A percentile compares a stretch with the other conserved stretches of the same genome.
Evolutionary conservation across 2,329 filamentous ascomycete species (phyloP).

Genomic region (Calonectria honghensis): DNA sequence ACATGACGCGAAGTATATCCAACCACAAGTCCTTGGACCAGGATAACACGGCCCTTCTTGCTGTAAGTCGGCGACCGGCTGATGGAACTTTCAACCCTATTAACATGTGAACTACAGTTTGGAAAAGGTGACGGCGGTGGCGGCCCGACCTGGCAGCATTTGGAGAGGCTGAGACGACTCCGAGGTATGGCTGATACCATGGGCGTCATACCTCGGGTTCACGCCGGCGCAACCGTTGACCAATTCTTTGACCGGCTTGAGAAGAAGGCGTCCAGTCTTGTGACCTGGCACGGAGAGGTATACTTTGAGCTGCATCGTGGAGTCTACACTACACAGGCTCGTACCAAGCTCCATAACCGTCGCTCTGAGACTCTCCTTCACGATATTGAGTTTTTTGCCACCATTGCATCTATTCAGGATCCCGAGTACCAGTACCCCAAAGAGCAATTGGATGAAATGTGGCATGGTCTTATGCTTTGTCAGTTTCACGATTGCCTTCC

Average conservation of each 20-base stretch:
- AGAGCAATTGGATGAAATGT: conserved; percentile 93
- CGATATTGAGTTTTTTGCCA: conserved; percentile 91
- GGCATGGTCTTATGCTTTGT: conserved; percentile 92
- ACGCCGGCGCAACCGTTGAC: conserved; percentile 92
- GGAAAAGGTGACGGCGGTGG: conserved; percentile 58
- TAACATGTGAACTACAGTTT: conserved; percentile 67
- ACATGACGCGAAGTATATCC: conserved; percentile 87
- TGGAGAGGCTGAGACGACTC: conserved; percentile 74
- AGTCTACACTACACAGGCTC: conserved; percentile 97
- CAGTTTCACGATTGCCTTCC: conserved; percentile 99
- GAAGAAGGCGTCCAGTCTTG: conserved; percentile 83
- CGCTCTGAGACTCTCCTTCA: conserved; percentile 89
- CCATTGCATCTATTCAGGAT: conserved; percentile 85
- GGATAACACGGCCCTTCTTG: conserved; percentile 88
- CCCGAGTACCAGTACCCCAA: conserved; percentile 91
- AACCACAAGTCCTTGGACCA: conserved; percentile 95
- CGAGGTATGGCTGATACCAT: conserved; percentile 92
- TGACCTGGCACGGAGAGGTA: conserved; percentile 98
- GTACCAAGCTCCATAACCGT: conserved; percentile 97
- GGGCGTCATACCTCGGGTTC: conserved; percentile 86
- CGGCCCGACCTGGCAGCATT: conserved; percentile 79
- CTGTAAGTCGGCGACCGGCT: conserved; percentile 14
- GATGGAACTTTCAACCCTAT: not conserved
- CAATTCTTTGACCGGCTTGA: conserved; percentile 94
- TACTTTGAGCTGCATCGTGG: conserved; percentile 98